phyloP scores from a whole-genome alignment of 2,329 filamentous ascomycete genomes.

The Cryphonectria carpinicola region DNA sequence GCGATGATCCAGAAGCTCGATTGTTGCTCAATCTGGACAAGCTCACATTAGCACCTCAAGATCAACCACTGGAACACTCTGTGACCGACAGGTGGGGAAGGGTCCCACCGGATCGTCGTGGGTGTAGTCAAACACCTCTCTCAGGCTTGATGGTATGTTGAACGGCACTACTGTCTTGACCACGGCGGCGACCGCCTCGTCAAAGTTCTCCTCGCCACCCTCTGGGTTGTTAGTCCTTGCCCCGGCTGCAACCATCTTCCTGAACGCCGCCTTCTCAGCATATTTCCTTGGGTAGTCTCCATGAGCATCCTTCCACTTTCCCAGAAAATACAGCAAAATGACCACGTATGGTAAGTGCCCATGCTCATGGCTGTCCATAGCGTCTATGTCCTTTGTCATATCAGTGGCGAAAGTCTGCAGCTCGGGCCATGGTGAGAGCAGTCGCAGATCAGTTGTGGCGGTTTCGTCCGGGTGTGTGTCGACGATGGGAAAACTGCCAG shows the following conservation, averaged over 20 bases:
- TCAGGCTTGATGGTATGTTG: slow-evolving; percentile 69
- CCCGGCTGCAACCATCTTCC: slow-evolving; percentile 67
- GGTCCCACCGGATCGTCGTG: slow-evolving; percentile 56
- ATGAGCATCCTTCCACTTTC: slow-evolving; percentile 76
- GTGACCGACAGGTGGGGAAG: slow-evolving; percentile 31
- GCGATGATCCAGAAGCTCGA: slow-evolving; percentile 89
- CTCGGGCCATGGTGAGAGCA: slow-evolving; percentile 86
- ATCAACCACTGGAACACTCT: background rate
- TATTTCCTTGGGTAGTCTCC: slow-evolving; percentile 74
- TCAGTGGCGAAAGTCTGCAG: slow-evolving; percentile 68
- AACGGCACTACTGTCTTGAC: slow-evolving; percentile 80
- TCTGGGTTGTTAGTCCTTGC: slow-evolving; percentile 76
- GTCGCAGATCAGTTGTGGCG: slow-evolving; percentile 80
- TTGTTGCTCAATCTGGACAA: slow-evolving; percentile 44
- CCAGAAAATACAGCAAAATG: slow-evolving; percentile 80
- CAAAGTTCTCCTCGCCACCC: slow-evolving; percentile 94
- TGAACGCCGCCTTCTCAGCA: slow-evolving; percentile 84
- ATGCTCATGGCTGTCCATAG: slow-evolving; percentile 77
- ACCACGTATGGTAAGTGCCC: slow-evolving; percentile 89
- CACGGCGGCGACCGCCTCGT: slow-evolving; percentile 86
- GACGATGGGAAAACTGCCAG: slow-evolving; percentile 84
- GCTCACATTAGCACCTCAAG: slow-evolving; percentile 28
- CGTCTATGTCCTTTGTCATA: slow-evolving; percentile 71
- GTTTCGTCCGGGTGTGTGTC: slow-evolving; percentile 94
- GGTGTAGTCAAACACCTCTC: slow-evolving; percentile 76